Evolutionary conservation across 2,329 filamentous ascomycete species (phyloP).

Genomic region (Cladosporium sp.): DNA sequence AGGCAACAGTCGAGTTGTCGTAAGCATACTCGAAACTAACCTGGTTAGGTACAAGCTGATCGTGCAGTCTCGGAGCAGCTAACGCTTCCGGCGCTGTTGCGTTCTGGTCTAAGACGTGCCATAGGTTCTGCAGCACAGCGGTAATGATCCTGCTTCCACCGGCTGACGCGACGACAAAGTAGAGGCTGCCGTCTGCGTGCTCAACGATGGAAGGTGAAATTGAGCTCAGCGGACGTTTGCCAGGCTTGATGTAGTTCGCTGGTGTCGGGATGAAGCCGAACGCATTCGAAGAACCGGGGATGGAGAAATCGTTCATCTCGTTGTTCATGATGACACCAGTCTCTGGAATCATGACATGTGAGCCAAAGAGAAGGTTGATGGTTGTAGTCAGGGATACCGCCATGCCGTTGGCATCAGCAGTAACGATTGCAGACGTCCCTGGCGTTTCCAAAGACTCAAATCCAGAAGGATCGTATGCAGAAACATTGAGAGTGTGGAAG

Average conservation of each 20-base stretch:
- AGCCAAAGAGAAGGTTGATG: constrained; percentile 82
- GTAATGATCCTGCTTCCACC: constrained; percentile 83
- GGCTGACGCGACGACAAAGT: constrained; percentile 68
- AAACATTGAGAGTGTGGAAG: constrained; percentile 63
- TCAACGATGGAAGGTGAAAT: constrained; percentile 78
- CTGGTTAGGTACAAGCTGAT: constrained; percentile 72
- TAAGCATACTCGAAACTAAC: constrained; percentile 66
- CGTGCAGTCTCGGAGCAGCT: constrained; percentile 66
- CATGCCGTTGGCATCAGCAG: constrained; percentile 69
- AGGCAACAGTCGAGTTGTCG: constrained; percentile 59
- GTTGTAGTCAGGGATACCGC: constrained; percentile 81
- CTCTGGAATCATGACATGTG: constrained; percentile 70
- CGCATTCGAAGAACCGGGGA: constrained; percentile 70
- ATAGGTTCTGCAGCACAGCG: constrained; percentile 67
- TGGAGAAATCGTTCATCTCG: constrained; percentile 71
- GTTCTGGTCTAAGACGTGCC: constrained; percentile 65
- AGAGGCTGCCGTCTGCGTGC: constrained; percentile 59
- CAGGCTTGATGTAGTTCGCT: constrained; percentile 74
- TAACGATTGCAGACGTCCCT: constrained; percentile 69
- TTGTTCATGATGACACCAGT: constrained; percentile 74
- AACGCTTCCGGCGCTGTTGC: constrained; percentile 61
- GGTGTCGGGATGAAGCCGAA: constrained; percentile 81
- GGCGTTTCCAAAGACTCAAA: constrained; percentile 66
- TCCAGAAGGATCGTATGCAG: constrained; percentile 66
- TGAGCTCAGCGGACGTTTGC: constrained; percentile 78